Evolutionary conservation across 495 filamentous ascomycete species (phyloP).

Genomic region (Terfezia claveryi): DNA sequence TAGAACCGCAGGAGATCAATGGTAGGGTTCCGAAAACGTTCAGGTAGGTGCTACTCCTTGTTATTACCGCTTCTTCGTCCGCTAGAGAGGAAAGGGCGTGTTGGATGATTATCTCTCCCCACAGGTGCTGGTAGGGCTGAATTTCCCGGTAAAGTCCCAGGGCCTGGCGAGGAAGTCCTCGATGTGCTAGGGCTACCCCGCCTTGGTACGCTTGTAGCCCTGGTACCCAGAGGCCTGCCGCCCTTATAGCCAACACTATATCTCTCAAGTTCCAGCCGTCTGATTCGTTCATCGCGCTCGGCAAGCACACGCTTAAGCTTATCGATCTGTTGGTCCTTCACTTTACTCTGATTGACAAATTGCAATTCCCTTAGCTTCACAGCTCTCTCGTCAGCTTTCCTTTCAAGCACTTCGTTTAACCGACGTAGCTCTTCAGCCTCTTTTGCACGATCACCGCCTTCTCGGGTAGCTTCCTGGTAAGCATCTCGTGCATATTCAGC

Average conservation of each 20-base stretch:
- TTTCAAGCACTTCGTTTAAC: constrained; percentile 28
- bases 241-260: not conserved
- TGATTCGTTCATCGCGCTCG: constrained; percentile 33
- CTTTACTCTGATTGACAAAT: constrained; percentile 21
- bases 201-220: not conserved
- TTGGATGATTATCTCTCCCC: too few relatives aligned
- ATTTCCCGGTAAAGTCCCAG: not conserved
- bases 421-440: constrained; percentile 30
- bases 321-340: constrained; percentile 20
- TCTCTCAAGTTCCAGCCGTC: constrained; percentile 29
- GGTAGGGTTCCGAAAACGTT: too few relatives aligned
- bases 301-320: constrained; percentile 21
- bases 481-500: constrained; percentile 37
- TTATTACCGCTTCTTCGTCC: too few relatives aligned
- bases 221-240: not conserved
- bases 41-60: too few relatives aligned
- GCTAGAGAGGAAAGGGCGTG: too few relatives aligned
- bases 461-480: constrained; percentile 41
- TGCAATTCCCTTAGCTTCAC: constrained; percentile 31
- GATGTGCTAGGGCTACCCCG: not conserved
- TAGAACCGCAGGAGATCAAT: too few relatives aligned
- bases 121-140: too few relatives aligned
- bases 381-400: constrained; percentile 30
- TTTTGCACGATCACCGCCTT: constrained; percentile 26
- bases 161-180: not conserved